phyloP scores from a whole-genome alignment of 1,284 basidiomycete genomes.

The Ustilago crameri region DNA sequence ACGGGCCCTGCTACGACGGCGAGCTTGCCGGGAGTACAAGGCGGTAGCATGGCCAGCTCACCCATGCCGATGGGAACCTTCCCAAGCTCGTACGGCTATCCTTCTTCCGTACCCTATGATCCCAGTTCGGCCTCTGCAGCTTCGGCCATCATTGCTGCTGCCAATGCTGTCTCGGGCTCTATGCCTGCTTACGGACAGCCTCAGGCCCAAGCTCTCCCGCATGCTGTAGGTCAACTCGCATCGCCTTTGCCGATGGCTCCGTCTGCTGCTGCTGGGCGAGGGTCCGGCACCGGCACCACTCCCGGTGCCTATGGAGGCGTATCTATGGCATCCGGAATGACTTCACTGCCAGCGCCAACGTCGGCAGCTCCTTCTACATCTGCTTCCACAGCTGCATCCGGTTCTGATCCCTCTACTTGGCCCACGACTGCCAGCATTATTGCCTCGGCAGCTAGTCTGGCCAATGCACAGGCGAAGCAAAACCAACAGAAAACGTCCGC shows the following conservation, averaged over 20 bases:
- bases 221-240: conserved; percentile 27
- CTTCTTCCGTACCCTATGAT: conserved; percentile 17
- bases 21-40: conserved; percentile 2
- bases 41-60: conserved; percentile 1
- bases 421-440: conserved; percentile 49
- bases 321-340: conserved; percentile 13
- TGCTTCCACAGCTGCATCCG: conserved; percentile 9
- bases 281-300: neutral
- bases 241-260: conserved; percentile 34
- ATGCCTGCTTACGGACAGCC: conserved; percentile 30
- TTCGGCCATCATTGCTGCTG: conserved; percentile 42
- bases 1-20: neutral
- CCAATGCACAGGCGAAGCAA: conserved; percentile 37
- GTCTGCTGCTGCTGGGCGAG: conserved; percentile 21
- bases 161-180: conserved; percentile 40
- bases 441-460: conserved; percentile 42
- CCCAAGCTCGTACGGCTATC: conserved; percentile 4
- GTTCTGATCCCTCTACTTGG: conserved; percentile 26
- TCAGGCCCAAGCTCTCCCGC: conserved; percentile 13
- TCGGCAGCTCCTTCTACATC: conserved; percentile 10
- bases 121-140: conserved; percentile 37
- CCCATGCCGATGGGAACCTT: conserved; percentile 10
- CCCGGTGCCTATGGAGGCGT: conserved; percentile 1
- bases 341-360: conserved; percentile 12
- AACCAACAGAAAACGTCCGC: conserved; percentile 12